Evolutionary conservation across 1,284 basidiomycete genomes (phyloP).

Genomic region (Austropuccinia psidii): DNA sequence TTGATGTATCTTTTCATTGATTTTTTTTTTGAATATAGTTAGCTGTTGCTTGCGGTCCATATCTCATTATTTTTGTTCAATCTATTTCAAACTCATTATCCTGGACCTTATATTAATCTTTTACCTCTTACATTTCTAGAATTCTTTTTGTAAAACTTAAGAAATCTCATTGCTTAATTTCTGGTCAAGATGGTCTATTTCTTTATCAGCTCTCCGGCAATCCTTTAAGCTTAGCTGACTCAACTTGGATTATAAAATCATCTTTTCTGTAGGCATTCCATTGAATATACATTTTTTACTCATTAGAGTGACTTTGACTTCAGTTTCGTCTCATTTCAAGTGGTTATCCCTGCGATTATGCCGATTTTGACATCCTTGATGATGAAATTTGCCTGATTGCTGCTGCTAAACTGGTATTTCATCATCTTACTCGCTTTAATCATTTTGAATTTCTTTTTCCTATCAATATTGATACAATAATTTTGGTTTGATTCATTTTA

Average conservation of each 20-base stretch:
- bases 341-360: constrained; percentile 10
- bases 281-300: background rate
- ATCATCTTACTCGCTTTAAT: no score
- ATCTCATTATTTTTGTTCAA: constrained; percentile 6
- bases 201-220: constrained; percentile 5
- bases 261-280: constrained; percentile 2
- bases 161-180: constrained; percentile 1
- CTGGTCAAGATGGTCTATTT: constrained; percentile 20
- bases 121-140: background rate
- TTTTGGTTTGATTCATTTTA: no score
- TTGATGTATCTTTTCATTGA: background rate
- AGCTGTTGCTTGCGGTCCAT: constrained; percentile 8
- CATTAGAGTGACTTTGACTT: no score
- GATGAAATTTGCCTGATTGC: constrained; percentile 15
- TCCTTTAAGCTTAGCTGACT: background rate
- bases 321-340: no score
- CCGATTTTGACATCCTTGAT: constrained; percentile 9
- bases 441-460: no score
- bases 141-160: constrained; percentile 11
- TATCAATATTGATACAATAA: no score
- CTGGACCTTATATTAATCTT: constrained; percentile 28
- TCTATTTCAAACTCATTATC: background rate
- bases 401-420: background rate
- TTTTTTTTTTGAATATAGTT: constrained; percentile 8
- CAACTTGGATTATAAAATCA: constrained; percentile 22